Base-by-base conservation (phyloP, 2,329 filamentous ascomycete species). In the Xylaria sp. region DNA sequence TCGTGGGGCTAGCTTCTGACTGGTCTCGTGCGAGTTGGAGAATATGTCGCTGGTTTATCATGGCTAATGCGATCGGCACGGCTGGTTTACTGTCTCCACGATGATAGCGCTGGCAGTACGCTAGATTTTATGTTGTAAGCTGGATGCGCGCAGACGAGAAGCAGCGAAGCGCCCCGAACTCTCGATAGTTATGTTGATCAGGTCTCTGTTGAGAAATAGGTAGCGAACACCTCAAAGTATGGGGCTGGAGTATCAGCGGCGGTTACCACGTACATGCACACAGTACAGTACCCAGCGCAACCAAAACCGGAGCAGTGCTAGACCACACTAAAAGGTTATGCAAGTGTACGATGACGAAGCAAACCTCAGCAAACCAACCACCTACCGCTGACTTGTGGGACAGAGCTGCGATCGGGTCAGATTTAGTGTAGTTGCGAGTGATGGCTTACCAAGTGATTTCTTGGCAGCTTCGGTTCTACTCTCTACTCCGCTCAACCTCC, bases 261-360 rank as follows among this genome's bases (percentile, higher is more conserved):
- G 27, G 50, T 42, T 63, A 37, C 6, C 25, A n/a, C n/a, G 27
- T 44, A 32, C 32, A 18, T 29, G 16, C n/a, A 10, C 32, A n/a
- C n/a, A n/a, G n/a, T n/a, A n/a, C n/a, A n/a, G n/a, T n/a, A n/a
- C n/a, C n/a, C n/a, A 40, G 35, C 35, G 35, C 9, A 40, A 13
- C 35, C 35, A 9, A n/a, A n/a, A n/a, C n/a, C n/a, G n/a, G n/a
- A n/a, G n/a, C n/a, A 44, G n/a, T 3, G 18, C 13, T n/a, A 16
- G 40, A n/a, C 12, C 4, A 44, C 40, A 32, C 61, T 29, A 63
- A n/a, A 29, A 29, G 42, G 23, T 13, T 40, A n/a, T 40, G 54
- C 10, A n/a, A 44, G 37, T 25, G 51, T 54, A 50, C 48, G 61
- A 68, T 68, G 66, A 68, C 66, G 66, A 27, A 65, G 55, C 44